Evolutionary conservation across 2,329 filamentous ascomycete species (phyloP).

Genomic region (Diaporthe australafricana): DNA sequence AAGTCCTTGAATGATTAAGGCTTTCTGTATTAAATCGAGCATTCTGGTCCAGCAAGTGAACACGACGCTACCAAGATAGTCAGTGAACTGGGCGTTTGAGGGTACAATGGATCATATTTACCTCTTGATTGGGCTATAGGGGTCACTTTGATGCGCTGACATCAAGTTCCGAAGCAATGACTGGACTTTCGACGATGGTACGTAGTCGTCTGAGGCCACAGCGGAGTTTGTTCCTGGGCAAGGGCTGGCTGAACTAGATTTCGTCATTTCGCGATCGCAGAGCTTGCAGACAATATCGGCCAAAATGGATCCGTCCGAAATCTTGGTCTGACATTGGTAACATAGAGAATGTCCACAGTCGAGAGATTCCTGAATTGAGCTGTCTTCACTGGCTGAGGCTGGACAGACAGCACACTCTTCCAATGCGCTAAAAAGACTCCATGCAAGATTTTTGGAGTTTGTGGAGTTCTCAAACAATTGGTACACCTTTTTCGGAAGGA

Average conservation of each 20-base stretch:
- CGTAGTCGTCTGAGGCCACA: background rate
- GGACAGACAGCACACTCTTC: background rate
- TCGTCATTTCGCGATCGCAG: background rate
- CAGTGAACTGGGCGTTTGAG: background rate
- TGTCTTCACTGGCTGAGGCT: background rate
- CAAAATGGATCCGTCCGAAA: background rate
- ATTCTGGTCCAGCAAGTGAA: background rate
- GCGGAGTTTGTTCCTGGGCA: background rate
- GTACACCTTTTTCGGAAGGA: background rate
- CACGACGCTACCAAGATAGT: background rate
- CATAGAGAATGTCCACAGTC: background rate
- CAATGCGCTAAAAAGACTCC: background rate
- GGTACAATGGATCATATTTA: background rate
- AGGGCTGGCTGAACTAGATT: background rate
- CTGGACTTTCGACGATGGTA: background rate
- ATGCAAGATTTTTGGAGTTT: too few relatives aligned
- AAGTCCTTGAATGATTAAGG: background rate
- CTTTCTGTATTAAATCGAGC: conserved; percentile 7
- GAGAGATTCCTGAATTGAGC: background rate
- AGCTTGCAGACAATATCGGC: background rate
- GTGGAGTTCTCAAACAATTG: background rate
- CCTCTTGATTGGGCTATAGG: background rate
- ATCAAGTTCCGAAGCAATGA: background rate
- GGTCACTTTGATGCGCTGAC: background rate
- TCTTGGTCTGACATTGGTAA: background rate